Conservation (phyloP, 2,329 filamentous ascomycete genomes). For the Orbilia brochopaga region DNA sequence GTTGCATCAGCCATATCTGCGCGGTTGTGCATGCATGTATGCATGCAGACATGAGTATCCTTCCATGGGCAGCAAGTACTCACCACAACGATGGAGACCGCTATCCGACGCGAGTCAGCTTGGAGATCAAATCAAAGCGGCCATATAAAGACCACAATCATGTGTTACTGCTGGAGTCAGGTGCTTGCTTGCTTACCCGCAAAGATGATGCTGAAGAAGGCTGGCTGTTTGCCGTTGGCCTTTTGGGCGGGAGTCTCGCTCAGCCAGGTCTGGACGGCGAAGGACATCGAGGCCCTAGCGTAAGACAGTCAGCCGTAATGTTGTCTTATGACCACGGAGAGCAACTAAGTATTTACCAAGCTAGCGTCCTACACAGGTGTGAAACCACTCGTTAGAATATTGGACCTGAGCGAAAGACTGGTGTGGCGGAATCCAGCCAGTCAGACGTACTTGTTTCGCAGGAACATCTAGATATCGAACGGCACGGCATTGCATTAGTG, state of each 20-base stretch:
- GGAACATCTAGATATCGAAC: conserved; percentile 35
- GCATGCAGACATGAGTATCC: not conserved
- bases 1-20: conserved; percentile 5
- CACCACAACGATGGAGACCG: conserved; percentile 39
- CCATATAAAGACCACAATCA: not conserved
- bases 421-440: not conserved
- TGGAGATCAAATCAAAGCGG: not conserved
- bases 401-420: not conserved
- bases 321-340: not conserved
- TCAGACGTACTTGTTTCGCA: conserved; percentile 34
- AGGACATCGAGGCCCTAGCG: conserved; percentile 44
- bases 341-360: conserved; percentile 17
- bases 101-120: conserved; percentile 8
- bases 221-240: conserved; percentile 37
- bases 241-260: conserved; percentile 37
- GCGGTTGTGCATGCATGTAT: not conserved
- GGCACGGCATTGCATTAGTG: not conserved
- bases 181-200: conserved; percentile 18
- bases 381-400: conserved; percentile 4
- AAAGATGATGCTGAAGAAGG: conserved; percentile 42
- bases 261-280: conserved; percentile 46
- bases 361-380: conserved; percentile 19
- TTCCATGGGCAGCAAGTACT: conserved; percentile 17
- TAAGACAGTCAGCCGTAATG: not conserved
- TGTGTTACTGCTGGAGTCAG: not conserved